phyloP scores from a whole-genome alignment of 345 rosid genomes.

The Cochlearia excelsa region DNA sequence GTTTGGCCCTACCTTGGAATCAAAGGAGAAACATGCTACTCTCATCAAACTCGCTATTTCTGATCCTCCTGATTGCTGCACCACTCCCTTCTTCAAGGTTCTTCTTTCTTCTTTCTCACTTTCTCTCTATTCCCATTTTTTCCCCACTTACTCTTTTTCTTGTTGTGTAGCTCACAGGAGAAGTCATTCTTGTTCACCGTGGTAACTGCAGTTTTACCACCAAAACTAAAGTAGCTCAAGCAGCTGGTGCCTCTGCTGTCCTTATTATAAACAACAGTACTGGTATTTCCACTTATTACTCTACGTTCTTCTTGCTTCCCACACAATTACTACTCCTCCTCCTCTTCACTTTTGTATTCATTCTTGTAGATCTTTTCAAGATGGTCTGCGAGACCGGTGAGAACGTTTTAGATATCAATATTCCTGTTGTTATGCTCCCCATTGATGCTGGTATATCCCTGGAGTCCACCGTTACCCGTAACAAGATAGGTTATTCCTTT shows the following conservation, averaged over 20 bases:
- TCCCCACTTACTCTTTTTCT: not conserved
- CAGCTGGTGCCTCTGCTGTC: slow-evolving; percentile 72
- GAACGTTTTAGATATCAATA: slow-evolving; percentile 57
- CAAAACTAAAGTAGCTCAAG: slow-evolving; percentile 67
- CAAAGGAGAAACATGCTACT: slow-evolving; percentile 78
- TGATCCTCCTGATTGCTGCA: slow-evolving; percentile 84
- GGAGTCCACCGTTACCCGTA: slow-evolving; percentile 38
- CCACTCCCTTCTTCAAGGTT: slow-evolving; percentile 61
- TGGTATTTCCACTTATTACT: slow-evolving; percentile 39
- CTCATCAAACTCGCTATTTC: slow-evolving; percentile 53
- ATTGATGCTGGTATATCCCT: slow-evolving; percentile 82
- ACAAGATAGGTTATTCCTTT: slow-evolving; percentile 42
- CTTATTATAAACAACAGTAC: slow-evolving; percentile 69
- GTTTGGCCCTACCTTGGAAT: slow-evolving; percentile 77
- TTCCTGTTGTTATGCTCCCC: slow-evolving; percentile 94
- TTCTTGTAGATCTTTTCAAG: slow-evolving; percentile 75
- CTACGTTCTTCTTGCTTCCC: not conserved
- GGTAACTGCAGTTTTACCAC: slow-evolving; percentile 85
- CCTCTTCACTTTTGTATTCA: not conserved
- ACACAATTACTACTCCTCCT: not conserved
- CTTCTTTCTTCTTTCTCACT: not conserved
- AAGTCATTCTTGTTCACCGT: slow-evolving; percentile 70
- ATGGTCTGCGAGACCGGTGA: slow-evolving; percentile 87
- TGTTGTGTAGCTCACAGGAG: slow-evolving; percentile 52
- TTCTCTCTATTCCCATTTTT: not conserved